These are phyloP conservation scores for Allantophomopsis lycopodina DNA, from an alignment of 2,329 filamentous ascomycete genomes.

Conservation along the genomic window DNA sequence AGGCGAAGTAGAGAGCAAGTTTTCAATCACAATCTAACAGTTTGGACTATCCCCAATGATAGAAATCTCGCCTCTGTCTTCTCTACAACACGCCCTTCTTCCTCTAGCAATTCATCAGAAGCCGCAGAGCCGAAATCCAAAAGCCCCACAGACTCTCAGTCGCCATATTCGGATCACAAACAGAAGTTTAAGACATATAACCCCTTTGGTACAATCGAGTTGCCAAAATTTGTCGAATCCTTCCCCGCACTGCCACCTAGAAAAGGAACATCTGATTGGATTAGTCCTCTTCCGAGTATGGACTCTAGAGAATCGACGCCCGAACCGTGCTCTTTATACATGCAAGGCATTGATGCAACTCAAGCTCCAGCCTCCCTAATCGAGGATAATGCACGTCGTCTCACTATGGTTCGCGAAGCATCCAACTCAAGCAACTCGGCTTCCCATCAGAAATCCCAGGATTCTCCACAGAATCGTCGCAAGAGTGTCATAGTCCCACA, in stretches of 20 bases:
- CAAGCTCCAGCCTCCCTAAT: slow-evolving; percentile 2
- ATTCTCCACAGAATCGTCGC: neutral
- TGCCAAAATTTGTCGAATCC: slow-evolving; percentile 7
- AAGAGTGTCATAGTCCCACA: slow-evolving; percentile 8
- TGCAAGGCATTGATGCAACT: slow-evolving; percentile 9
- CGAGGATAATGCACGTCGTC: neutral
- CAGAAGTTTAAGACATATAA: slow-evolving; percentile 1
- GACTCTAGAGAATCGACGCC: neutral
- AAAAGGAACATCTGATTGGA: slow-evolving; percentile 13
- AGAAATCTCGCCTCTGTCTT: neutral
- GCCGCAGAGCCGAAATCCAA: neutral
- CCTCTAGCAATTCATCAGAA: neutral
- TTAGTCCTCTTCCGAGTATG: slow-evolving; percentile 13
- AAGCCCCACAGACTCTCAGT: slow-evolving; percentile 2
- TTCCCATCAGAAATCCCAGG: neutral
- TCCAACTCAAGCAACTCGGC: neutral
- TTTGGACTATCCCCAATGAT: too few species aligned
- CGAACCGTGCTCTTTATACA: slow-evolving; percentile 7
- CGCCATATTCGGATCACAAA: neutral
- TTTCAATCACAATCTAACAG: too few species aligned
- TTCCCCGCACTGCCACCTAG: slow-evolving; percentile 12
- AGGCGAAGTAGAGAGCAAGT: too few species aligned
- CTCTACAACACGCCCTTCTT: neutral
- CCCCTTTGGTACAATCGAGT: neutral
- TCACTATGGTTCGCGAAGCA: neutral